A percentile compares a stretch with the other conserved stretches of the same genome.
phyloP scores from a whole-genome alignment of 352 stramenopile species.

The Phytophthora nicotianae region DNA sequence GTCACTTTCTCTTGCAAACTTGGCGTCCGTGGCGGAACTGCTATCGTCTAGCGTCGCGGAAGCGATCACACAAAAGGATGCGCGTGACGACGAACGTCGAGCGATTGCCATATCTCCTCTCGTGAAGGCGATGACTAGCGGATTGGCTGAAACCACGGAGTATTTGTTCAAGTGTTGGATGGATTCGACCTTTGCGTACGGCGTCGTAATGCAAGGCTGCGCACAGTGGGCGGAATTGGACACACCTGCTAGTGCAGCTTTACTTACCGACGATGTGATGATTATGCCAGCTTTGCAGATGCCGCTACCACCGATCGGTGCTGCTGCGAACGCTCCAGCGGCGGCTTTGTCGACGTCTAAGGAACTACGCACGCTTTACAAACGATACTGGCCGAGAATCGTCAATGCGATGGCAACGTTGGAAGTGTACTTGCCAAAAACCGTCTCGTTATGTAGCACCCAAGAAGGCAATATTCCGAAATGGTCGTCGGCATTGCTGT shows the following conservation, averaged over 20 bases:
- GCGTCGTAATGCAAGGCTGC: slow-evolving; percentile 53
- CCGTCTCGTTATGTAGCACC: slow-evolving; percentile 12
- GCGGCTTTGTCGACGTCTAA: slow-evolving; percentile 20
- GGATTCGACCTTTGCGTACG: slow-evolving; percentile 50
- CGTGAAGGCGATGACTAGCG: slow-evolving; percentile 60
- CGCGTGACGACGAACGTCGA: slow-evolving; percentile 24
- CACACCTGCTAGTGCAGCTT: slow-evolving; percentile 2
- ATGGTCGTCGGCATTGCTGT: slow-evolving; percentile 39
- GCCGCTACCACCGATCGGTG: slow-evolving; percentile 24
- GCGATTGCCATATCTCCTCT: slow-evolving; percentile 39
- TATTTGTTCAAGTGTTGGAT: slow-evolving; percentile 64
- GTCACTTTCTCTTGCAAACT: slow-evolving; percentile 63
- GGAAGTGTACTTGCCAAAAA: slow-evolving; percentile 39
- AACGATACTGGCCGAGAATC: slow-evolving; percentile 66
- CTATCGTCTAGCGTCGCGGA: slow-evolving; percentile 48
- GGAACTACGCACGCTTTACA: slow-evolving; percentile 43
- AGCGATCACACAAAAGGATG: slow-evolving; percentile 34
- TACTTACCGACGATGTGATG: slow-evolving; percentile 22
- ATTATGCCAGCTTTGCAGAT: slow-evolving; percentile 43
- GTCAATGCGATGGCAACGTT: slow-evolving; percentile 46
- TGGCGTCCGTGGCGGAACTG: slow-evolving; percentile 64
- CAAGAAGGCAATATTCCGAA: slow-evolving; percentile 21
- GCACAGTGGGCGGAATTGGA: slow-evolving; percentile 39
- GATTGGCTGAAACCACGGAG: slow-evolving; percentile 42
- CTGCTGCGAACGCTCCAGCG: slow-evolving; percentile 9